Conservation (phyloP, 306 rosid species). For the Prunus padus region DNA sequence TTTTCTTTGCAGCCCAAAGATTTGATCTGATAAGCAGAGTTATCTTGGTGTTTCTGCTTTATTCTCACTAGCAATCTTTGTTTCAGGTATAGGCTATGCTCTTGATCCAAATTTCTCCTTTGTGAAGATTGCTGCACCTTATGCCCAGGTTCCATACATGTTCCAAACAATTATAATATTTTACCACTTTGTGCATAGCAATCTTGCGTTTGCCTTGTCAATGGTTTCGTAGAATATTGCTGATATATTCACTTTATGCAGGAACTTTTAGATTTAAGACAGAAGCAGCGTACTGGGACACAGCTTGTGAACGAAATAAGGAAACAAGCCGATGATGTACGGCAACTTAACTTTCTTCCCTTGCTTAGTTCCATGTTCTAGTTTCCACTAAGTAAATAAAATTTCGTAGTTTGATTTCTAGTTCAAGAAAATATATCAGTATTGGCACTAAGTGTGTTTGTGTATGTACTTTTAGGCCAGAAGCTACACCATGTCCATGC, state of each 20-base stretch:
- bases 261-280: constrained; percentile 86
- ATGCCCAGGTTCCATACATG: constrained; percentile 68
- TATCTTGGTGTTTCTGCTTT: constrained; percentile 5
- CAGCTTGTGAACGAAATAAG: constrained; percentile 75
- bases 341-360: constrained; percentile 11
- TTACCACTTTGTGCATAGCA: constrained; percentile 2
- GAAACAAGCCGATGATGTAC: constrained; percentile 88
- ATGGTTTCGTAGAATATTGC: constrained; percentile 5
- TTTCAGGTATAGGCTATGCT: constrained; percentile 74
- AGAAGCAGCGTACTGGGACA: constrained; percentile 53
- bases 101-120: constrained; percentile 86
- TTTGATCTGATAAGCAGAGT: neutral
- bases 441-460: neutral
- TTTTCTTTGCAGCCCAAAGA: neutral
- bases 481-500: constrained; percentile 88
- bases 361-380: constrained; percentile 17
- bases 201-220: neutral
- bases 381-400: neutral
- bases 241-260: constrained; percentile 32
- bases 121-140: constrained; percentile 92
- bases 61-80: constrained; percentile 8
- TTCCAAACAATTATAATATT: neutral
- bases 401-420: neutral
- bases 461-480: constrained; percentile 57
- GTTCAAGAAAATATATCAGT: neutral